Conservation (phyloP, 495 filamentous ascomycete species). For the Mycothermus thermophilus region DNA sequence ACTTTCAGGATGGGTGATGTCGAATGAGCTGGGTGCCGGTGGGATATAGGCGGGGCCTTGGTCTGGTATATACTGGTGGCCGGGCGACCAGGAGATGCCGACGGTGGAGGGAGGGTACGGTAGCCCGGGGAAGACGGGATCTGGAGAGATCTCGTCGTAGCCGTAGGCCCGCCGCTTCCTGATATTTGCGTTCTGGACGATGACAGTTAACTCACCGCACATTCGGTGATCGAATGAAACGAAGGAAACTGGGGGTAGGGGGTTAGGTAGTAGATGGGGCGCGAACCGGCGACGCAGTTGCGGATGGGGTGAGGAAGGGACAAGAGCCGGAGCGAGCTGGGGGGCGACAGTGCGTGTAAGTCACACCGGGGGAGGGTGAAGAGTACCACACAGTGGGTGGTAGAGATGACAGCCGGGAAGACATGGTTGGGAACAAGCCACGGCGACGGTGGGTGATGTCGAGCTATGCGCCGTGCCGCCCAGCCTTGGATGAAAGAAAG, state of each 20-base stretch:
- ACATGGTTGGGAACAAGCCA: conserved; percentile 8
- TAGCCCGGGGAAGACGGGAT: conserved; percentile 24
- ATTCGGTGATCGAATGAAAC: conserved; percentile 9
- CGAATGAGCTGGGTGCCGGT: conserved; percentile 15
- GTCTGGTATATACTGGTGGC: conserved; percentile 28
- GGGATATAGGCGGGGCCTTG: conserved; percentile 22
- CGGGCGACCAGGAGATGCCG: conserved; percentile 18
- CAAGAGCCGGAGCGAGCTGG: conserved; percentile 16
- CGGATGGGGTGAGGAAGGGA: conserved; percentile 8
- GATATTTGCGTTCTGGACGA: conserved; percentile 35
- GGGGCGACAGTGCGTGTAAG: conserved; percentile 18
- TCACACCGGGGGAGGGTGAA: conserved; percentile 10
- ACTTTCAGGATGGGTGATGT: conserved; percentile 16
- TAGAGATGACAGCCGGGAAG: conserved; percentile 4
- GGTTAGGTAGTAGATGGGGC: conserved; percentile 11
- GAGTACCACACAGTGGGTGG: conserved; percentile 5
- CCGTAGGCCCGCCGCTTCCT: conserved; percentile 35
- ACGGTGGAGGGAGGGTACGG: conserved; percentile 22
- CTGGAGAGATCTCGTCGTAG: conserved; percentile 26
- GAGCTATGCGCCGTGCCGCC: conserved; percentile 24
- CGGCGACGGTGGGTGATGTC: conserved; percentile 13
- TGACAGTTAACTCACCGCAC: conserved; percentile 34
- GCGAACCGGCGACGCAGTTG: conserved; percentile 19
- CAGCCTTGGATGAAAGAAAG: conserved; percentile 9
- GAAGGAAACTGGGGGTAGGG: conserved; percentile 5